These are phyloP conservation scores for Phytophthora kernoviae DNA, from an alignment of 352 stramenopile genomes.

Conservation along the genomic window DNA sequence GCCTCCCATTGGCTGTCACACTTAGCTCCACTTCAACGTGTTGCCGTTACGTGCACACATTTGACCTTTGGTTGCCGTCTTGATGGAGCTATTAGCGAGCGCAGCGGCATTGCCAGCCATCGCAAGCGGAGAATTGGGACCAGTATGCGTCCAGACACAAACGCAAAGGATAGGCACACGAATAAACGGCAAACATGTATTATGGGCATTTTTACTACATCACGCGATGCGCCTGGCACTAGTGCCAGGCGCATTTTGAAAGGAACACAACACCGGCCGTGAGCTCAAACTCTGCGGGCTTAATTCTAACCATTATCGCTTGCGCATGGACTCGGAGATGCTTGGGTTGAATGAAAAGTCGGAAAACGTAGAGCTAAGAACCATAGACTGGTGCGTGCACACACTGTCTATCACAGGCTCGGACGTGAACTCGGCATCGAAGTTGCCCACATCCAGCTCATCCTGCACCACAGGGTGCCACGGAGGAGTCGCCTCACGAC, in stretches of 20 bases:
- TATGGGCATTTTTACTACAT: too few species aligned
- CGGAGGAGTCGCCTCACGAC: conserved; percentile 55
- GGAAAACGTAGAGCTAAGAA: conserved; percentile 65
- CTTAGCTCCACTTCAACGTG: neutral
- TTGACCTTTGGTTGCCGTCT: neutral
- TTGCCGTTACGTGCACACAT: neutral
- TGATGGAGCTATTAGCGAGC: too few species aligned
- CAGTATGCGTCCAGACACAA: too few species aligned
- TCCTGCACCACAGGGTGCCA: conserved; percentile 70
- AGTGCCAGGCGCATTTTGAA: too few species aligned
- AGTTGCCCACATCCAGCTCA: conserved; percentile 82
- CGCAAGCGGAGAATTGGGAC: neutral
- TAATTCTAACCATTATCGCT: conserved; percentile 35
- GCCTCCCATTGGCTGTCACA: neutral
- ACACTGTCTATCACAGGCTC: conserved; percentile 79
- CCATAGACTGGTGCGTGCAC: conserved; percentile 66
- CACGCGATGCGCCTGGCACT: too few species aligned
- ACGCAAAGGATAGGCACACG: too few species aligned
- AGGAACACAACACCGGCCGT: too few species aligned
- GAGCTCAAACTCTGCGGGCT: too few species aligned
- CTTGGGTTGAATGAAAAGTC: conserved; percentile 83
- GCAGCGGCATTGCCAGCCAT: too few species aligned
- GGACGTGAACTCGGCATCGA: conserved; percentile 77
- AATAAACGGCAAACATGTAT: too few species aligned
- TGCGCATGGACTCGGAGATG: conserved; percentile 56